phyloP scores from a whole-genome alignment of 768 basidiomycete species.

The Kwoniella dendrophila region DNA sequence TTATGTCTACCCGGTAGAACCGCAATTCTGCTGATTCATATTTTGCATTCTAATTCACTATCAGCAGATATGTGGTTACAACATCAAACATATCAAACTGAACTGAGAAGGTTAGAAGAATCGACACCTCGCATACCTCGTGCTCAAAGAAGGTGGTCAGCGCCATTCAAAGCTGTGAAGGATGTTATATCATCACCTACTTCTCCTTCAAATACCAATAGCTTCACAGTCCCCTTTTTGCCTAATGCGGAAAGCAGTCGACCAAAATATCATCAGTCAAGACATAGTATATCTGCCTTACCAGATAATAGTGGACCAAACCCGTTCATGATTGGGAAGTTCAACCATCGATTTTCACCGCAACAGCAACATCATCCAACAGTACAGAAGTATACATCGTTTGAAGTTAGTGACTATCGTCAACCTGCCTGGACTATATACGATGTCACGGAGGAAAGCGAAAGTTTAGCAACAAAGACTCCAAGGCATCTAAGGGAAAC shows the following conservation, averaged over 20 bases:
- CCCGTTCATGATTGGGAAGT: neutral
- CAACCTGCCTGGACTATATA: constrained; percentile 1
- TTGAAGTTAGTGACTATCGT: neutral
- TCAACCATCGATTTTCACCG: too few species aligned
- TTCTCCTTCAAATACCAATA: neutral
- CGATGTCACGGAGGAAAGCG: neutral
- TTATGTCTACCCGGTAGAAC: neutral
- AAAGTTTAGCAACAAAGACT: neutral
- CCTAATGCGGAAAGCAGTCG: neutral
- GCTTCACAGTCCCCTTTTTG: neutral
- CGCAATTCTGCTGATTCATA: neutral
- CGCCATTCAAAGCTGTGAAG: neutral
- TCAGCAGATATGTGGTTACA: neutral
- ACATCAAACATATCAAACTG: neutral
- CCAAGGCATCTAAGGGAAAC: constrained; percentile 3
- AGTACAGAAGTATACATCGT: neutral
- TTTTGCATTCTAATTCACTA: neutral
- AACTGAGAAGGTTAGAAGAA: neutral
- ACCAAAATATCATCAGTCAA: neutral
- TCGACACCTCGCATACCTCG: neutral
- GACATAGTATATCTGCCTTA: constrained; percentile 4
- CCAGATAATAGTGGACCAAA: neutral
- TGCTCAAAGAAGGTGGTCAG: constrained; percentile 1
- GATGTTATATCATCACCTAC: neutral
- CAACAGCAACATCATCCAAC: neutral